A percentile compares a stretch with the other conserved stretches of the same genome.
phyloP scores from a whole-genome alignment of 2,329 filamentous ascomycete species.

The Chaetothyriales sp. region DNA sequence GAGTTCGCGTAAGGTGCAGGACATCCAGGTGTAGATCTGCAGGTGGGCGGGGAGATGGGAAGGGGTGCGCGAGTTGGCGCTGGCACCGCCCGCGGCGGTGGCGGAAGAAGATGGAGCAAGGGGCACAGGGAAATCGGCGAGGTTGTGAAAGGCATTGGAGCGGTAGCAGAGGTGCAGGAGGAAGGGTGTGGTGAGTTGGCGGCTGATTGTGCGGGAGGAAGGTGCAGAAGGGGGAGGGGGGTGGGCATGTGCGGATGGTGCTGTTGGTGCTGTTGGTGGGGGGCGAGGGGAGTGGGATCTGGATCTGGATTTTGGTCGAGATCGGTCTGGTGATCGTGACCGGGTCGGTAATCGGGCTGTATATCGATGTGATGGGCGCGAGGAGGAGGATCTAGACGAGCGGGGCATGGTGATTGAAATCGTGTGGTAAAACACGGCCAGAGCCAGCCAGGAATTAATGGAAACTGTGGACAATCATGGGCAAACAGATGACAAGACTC shows the following conservation, averaged over 20 bases:
- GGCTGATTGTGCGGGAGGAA: slow-evolving; percentile 36
- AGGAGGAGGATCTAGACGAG: neutral
- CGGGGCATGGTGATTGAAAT: neutral
- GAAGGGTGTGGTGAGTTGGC: slow-evolving; percentile 63
- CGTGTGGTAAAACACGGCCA: no score
- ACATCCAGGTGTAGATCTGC: slow-evolving; percentile 74
- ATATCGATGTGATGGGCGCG: neutral
- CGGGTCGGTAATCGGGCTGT: neutral
- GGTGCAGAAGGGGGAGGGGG: no score
- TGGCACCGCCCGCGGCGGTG: neutral
- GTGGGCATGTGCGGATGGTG: no score
- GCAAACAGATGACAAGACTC: no score
- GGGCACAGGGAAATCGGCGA: slow-evolving; percentile 28
- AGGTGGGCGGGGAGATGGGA: slow-evolving; percentile 52
- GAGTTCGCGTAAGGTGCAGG: slow-evolving; percentile 68
- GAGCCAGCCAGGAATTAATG: no score
- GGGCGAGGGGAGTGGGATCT: neutral
- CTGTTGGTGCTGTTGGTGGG: no score
- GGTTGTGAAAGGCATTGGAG: slow-evolving; percentile 53
- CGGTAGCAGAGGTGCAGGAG: slow-evolving; percentile 76
- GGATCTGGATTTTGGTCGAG: neutral
- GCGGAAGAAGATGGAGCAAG: slow-evolving; percentile 2
- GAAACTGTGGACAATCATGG: no score
- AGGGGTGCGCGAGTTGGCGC: neutral
- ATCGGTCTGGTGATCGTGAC: neutral